Base-by-base conservation (phyloP, 2,329 filamentous ascomycete species). In the Akanthomyces dipterigenus region DNA sequence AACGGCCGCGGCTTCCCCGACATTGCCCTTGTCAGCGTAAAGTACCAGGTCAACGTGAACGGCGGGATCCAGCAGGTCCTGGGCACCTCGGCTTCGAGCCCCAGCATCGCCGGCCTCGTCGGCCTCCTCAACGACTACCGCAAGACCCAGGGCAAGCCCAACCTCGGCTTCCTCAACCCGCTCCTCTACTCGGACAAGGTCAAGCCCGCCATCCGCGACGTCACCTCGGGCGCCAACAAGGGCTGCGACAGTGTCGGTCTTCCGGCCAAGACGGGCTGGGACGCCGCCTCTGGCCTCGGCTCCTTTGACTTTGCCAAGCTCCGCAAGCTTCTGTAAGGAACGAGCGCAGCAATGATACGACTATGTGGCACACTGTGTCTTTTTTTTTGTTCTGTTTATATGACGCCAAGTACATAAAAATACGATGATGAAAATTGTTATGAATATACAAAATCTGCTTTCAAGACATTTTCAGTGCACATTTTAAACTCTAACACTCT, bases 261-360 rank as follows among this genome's bases (percentile, higher is more conserved):
- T 24, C 55, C 60, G 3, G 60, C 63, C 34, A 54, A 46, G n/a
- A 12, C n/a, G 2, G 59, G 59, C 16, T 63, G 55, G 55, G 63
- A 63, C 48, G 58, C 59, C 16, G 55, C 58, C 7, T 62, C 62
- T 11, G 62, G 59, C 28, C 50, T 62, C 28, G 56, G 48, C 22
- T 53, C 60, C 14, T 54, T 64, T 22, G 48, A 62, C 61, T 64
- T 64, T 54, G 60, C 20, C n/a, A 62, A 64, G 63, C 45, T 64
- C 18, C 58, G 58, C 24, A 28, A 14, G 6, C 58, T 60, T 20
- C 9, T 54, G 20, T 60, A 54, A 38, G 28, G 28, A 31, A 31
- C 28, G 28, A 31, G 28, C 8, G 28, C 8, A n/a, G 31, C 31
- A 34, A 9, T 9, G 7, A 8, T 31, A 31, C n/a, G n/a, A 34